These are phyloP conservation scores for Stachybotrys elegans DNA, from an alignment of 2,329 filamentous ascomycete genomes.

Conservation along the genomic window DNA sequence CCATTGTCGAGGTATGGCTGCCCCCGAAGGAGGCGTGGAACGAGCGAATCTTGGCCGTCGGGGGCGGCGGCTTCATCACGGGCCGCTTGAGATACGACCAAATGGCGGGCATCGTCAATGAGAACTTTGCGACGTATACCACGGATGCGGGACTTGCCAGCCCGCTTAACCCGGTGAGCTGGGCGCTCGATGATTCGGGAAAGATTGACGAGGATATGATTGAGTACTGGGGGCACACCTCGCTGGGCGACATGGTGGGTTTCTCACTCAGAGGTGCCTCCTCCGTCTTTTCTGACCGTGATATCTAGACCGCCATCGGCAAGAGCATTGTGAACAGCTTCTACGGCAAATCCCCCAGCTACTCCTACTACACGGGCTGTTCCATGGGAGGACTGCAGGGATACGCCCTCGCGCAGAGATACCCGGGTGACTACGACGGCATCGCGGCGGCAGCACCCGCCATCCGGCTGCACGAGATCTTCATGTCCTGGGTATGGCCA, in stretches of 20 bases:
- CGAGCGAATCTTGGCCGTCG: neutral
- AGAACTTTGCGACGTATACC: neutral
- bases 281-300: neutral
- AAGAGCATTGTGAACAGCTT: neutral
- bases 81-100: neutral
- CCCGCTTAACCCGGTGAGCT: neutral
- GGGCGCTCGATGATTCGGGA: neutral
- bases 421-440: slow-evolving; percentile 1
- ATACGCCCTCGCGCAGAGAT: neutral
- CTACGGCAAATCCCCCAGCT: neutral
- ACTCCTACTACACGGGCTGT: slow-evolving; percentile 1
- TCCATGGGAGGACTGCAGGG: neutral
- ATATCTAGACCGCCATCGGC: neutral
- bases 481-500: neutral
- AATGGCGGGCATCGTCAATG: neutral
- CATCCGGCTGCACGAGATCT: neutral
- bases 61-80: neutral
- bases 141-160: neutral
- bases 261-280: neutral
- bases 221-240: slow-evolving; percentile 3
- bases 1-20: neutral
- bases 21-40: neutral
- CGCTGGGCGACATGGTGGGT: slow-evolving; percentile 1
- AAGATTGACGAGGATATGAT: slow-evolving; percentile 1
- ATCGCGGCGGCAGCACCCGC: slow-evolving; percentile 2